Evolutionary conservation across 441 rosid species (phyloP).

Genomic region (Mallotus repandus): DNA sequence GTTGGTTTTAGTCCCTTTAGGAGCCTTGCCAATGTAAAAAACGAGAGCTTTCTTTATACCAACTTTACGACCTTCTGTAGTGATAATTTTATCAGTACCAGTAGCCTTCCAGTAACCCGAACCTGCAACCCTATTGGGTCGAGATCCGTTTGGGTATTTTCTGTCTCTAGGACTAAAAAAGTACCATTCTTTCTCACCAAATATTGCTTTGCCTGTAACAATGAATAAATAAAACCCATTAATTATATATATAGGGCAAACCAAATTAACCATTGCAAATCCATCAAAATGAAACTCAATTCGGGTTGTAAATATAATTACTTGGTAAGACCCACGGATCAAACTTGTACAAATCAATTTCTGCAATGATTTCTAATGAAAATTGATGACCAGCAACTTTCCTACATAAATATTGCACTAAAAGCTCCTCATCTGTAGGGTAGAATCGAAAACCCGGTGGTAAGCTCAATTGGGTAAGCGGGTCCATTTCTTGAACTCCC

Average conservation of each 20-base stretch:
- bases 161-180: slow-evolving; percentile 92
- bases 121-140: slow-evolving; percentile 94
- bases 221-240: slow-evolving; percentile 1
- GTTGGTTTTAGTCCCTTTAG: slow-evolving; percentile 92
- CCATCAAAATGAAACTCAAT: neutral
- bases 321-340: slow-evolving; percentile 95
- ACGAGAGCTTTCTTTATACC: slow-evolving; percentile 96
- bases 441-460: slow-evolving; percentile 97
- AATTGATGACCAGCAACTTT: slow-evolving; percentile 85
- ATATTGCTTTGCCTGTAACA: slow-evolving; percentile 69
- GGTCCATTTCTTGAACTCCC: slow-evolving; percentile 69
- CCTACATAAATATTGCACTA: slow-evolving; percentile 78
- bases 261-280: neutral
- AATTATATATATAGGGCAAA: neutral
- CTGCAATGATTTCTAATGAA: slow-evolving; percentile 68
- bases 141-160: slow-evolving; percentile 91
- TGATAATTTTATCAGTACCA: slow-evolving; percentile 83
- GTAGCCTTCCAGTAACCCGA: slow-evolving; percentile 99
- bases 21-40: slow-evolving; percentile 88
- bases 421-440: slow-evolving; percentile 96
- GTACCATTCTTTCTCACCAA: slow-evolving; percentile 97
- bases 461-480: slow-evolving; percentile 71
- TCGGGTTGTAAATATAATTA: slow-evolving; percentile 28
- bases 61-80: slow-evolving; percentile 66
- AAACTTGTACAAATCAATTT: slow-evolving; percentile 87